Conservation (phyloP, 306 rosid genomes). For the Pyrus communis region DNA sequence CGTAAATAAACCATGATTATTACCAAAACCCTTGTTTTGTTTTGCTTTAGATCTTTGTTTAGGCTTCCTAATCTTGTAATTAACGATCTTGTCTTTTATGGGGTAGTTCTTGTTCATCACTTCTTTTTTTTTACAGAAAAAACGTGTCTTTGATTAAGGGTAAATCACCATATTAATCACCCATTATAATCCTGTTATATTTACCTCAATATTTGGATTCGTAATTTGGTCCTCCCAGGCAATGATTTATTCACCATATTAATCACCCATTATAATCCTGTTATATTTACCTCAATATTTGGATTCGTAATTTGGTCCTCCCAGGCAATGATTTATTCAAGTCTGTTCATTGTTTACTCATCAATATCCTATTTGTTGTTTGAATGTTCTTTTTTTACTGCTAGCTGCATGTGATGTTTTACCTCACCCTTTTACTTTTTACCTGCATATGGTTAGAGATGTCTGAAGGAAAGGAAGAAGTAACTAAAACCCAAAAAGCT, state of each 20-base stretch:
- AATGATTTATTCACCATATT: not conserved
- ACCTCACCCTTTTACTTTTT: not conserved
- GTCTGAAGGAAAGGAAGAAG: conserved; percentile 26
- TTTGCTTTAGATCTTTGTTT: not conserved
- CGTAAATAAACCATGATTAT: not conserved
- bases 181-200: not conserved
- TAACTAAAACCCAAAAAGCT: conserved; percentile 8
- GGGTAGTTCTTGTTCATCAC: not conserved
- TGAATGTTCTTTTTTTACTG: not conserved
- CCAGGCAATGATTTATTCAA: not conserved
- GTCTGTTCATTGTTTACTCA: not conserved
- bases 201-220: not conserved
- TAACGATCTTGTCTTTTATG: conserved; percentile 1
- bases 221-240: not conserved
- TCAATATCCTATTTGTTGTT: not conserved
- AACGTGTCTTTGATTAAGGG: not conserved
- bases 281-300: not conserved
- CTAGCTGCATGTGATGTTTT: not conserved
- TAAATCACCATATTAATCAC: too few relatives aligned
- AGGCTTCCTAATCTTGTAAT: not conserved
- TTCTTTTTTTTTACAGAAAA: not conserved
- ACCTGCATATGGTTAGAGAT: conserved; percentile 34
- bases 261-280: not conserved
- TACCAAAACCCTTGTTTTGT: not conserved
- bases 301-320: not conserved